Evolutionary conservation across 495 filamentous ascomycete species (phyloP).

Genomic region (Paragyromitra xinjiangensis): DNA sequence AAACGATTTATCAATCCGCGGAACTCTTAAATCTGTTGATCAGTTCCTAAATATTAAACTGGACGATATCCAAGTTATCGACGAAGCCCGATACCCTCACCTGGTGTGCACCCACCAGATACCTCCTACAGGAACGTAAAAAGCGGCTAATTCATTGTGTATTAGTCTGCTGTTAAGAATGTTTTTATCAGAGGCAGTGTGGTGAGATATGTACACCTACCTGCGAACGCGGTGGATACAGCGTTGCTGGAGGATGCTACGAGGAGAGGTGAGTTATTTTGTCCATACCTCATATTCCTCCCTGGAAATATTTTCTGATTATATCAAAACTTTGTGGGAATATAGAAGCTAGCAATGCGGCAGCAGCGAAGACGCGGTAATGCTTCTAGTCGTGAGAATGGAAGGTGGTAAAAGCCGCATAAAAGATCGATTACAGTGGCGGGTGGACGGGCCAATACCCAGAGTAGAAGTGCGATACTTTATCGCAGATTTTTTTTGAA

Average conservation of each 20-base stretch:
- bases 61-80: conserved; percentile 89
- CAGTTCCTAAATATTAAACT: conserved; percentile 99
- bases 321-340: neutral
- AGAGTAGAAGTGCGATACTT: neutral
- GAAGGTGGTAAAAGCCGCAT: neutral
- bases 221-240: conserved; percentile 85
- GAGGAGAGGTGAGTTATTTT: conserved; percentile 74
- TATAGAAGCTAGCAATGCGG: conserved; percentile 54
- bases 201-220: conserved; percentile 93
- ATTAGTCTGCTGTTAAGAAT: conserved; percentile 87
- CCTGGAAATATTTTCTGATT: neutral
- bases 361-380: conserved; percentile 51
- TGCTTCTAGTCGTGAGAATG: neutral
- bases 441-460: neutral
- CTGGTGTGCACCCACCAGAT: conserved; percentile 65
- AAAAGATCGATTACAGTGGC: neutral
- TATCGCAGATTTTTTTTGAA: conserved; percentile 23
- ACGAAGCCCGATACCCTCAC: conserved; percentile 92
- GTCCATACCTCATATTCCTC: neutral
- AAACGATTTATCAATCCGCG: conserved; percentile 96
- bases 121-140: neutral
- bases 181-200: conserved; percentile 98
- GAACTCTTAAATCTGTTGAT: conserved; percentile 94
- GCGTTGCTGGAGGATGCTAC: conserved; percentile 94
- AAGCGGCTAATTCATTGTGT: neutral